A percentile compares a stretch with the other conserved stretches of the same genome.
Evolutionary conservation across 805 yeast genomes (phyloP).

Genomic region (Lipomyces sp.): DNA sequence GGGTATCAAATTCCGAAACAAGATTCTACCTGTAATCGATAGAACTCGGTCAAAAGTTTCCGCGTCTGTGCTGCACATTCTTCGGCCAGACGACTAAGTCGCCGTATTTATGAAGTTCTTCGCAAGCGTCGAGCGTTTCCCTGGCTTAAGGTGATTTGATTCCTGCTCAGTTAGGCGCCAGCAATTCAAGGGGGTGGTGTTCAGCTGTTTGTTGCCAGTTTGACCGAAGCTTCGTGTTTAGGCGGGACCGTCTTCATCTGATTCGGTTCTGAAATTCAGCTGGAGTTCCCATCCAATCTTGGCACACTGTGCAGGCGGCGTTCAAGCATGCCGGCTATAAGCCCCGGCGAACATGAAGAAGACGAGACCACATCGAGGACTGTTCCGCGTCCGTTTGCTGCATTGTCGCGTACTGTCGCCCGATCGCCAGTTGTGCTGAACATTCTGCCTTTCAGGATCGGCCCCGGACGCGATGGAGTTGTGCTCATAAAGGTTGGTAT

Average conservation of each 20-base stretch:
- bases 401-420: slow-evolving; percentile 9
- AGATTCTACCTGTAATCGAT: neutral
- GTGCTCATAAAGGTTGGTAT: slow-evolving; percentile 13
- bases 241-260: neutral
- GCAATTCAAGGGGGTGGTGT: neutral
- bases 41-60: neutral
- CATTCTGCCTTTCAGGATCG: slow-evolving; percentile 6
- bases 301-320: neutral
- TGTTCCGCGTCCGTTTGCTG: neutral
- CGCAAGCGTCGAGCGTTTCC: neutral
- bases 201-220: neutral
- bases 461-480: neutral
- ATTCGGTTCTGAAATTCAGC: neutral
- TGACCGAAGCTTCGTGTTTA: neutral
- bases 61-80: neutral
- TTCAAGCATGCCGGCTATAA: neutral
- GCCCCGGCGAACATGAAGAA: neutral
- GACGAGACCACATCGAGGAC: neutral
- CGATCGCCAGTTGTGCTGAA: slow-evolving; percentile 14
- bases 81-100: neutral
- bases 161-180: slow-evolving; percentile 1
- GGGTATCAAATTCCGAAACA: neutral
- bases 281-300: neutral
- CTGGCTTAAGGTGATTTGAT: neutral
- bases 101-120: neutral